Percentiles rank a stretch among this genome's conserved stretches.
These are phyloP conservation scores for Centella asiatica DNA, from an alignment of 129 eudicot species.

Conservation along the genomic window DNA sequence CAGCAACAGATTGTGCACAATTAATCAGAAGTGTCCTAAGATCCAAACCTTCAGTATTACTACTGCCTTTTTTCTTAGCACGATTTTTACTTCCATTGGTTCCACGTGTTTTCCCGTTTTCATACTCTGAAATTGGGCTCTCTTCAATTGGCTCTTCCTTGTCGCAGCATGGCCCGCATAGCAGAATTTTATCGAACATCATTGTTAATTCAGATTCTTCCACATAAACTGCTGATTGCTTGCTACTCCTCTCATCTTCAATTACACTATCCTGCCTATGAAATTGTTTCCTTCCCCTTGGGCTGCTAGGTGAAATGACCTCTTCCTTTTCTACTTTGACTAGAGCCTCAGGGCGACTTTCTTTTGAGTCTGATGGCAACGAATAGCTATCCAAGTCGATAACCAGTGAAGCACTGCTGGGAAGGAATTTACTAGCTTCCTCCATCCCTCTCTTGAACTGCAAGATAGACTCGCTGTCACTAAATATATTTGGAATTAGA, in stretches of 20 bases:
- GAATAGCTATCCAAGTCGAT: slow-evolving; percentile 50
- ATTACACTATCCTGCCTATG: slow-evolving; percentile 39
- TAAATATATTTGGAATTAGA: slow-evolving; percentile 29
- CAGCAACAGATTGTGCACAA: slow-evolving; percentile 71
- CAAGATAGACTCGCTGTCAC: slow-evolving; percentile 48
- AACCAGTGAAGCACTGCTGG: slow-evolving; percentile 35
- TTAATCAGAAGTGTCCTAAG: slow-evolving; percentile 44
- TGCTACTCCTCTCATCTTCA: slow-evolving; percentile 66
- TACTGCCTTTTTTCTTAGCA: slow-evolving; percentile 34
- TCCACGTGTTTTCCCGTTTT: slow-evolving; percentile 5
- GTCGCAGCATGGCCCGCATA: slow-evolving; percentile 20
- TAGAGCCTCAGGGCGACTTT: slow-evolving; percentile 10
- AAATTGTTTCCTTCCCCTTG: slow-evolving; percentile 53
- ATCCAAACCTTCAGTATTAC: slow-evolving; percentile 41
- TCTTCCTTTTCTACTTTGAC: slow-evolving; percentile 55
- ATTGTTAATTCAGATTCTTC: slow-evolving; percentile 57
- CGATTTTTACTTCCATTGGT: slow-evolving; percentile 37
- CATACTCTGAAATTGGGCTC: background rate
- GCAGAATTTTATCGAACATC: slow-evolving; percentile 61
- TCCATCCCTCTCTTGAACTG: slow-evolving; percentile 72
- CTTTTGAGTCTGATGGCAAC: slow-evolving; percentile 35
- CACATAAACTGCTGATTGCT: slow-evolving; percentile 51
- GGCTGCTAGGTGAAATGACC: slow-evolving; percentile 19
- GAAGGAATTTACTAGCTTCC: slow-evolving; percentile 82
- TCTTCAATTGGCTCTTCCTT: slow-evolving; percentile 10